Base-by-base conservation (phyloP, 768 basidiomycete genomes). In the Russula abietina region DNA sequence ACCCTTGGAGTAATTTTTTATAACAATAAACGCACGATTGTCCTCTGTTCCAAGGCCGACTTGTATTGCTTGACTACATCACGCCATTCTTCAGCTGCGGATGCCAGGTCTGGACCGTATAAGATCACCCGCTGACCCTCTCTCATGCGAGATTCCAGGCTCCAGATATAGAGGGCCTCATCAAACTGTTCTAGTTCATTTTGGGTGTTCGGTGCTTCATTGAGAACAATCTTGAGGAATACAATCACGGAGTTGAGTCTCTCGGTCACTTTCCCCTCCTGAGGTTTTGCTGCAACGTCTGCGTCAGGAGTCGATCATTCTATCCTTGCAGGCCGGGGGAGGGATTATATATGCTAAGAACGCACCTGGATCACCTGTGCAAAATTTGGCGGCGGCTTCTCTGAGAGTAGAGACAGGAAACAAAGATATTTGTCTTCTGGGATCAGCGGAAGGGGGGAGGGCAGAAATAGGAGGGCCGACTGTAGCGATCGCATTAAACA, bases 161-260 rank as follows among this genome's bases (percentile, higher is more conserved):
- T 46, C 30, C 41, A 19, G 38, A 64, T 53, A n/a, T n/a, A n/a
- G n/a, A n/a, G n/a, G 12, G 57, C 62, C 4, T 64, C 62, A 48
- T 64, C 62, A 11, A 64, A 64, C 14, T 46, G 62, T 9, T 57
- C 48, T 3, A 59, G 38, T 22, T 52, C 49, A 22, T 59, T 59
- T 39, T 55, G 52, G 16, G 62, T 57, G 4, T 11, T 55, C 28
- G 43, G 62, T 19, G 62, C 57, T 28, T 64, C 62, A 30, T 36
- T 55, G 7, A 57, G 62, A 36, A 64, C 57, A 28, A 48, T 55
- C 46, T 64, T 64, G 38, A 63, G 62, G 36, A 63, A 59, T 19
- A 19, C 22, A 3, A 63, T 26, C 30, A 63, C 57, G 14, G 57
- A 49, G 2, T 59, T 57, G 53, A 63, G 24, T 28, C 36, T 63